These are phyloP conservation scores for Solanum chaucha DNA, from an alignment of 257 asterid species.

Conservation along the genomic window DNA sequence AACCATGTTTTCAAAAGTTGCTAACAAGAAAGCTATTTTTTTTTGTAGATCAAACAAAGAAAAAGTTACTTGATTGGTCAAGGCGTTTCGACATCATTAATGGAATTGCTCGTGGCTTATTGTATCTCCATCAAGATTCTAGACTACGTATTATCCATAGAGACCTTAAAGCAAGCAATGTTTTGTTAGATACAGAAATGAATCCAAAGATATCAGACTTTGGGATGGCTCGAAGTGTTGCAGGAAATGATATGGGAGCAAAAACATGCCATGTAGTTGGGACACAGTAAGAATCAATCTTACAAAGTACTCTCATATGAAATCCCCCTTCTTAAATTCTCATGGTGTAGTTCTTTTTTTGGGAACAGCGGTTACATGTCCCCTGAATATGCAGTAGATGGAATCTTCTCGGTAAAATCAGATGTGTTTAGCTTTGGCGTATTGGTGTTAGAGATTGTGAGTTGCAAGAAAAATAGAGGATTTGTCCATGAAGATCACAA, in stretches of 20 bases:
- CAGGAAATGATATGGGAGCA: constrained; percentile 22
- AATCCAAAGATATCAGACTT: constrained; percentile 26
- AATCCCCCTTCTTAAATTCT: background rate
- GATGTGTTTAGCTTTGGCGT: constrained; percentile 26
- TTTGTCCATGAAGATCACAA: constrained; percentile 7
- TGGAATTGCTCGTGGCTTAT: constrained; percentile 20
- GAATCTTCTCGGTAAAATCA: constrained; percentile 23
- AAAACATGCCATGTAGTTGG: constrained; percentile 19
- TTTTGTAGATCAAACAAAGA: constrained; percentile 9
- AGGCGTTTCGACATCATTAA: constrained; percentile 13
- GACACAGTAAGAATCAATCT: constrained; percentile 12
- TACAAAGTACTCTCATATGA: background rate
- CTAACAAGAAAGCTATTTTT: too few relatives aligned
- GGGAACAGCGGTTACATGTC: constrained; percentile 21
- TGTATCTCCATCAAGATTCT: constrained; percentile 32
- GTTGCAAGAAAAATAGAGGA: constrained; percentile 17
- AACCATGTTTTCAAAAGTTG: background rate
- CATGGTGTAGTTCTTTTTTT: background rate
- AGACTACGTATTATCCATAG: constrained; percentile 18
- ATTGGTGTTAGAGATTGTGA: constrained; percentile 17
- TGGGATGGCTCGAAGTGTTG: constrained; percentile 19
- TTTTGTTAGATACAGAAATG: constrained; percentile 19
- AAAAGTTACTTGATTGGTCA: constrained; percentile 13
- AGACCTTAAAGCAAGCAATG: constrained; percentile 25
- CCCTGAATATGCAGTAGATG: constrained; percentile 24